Percentiles rank a stretch among this genome's conserved stretches.
phyloP scores from a whole-genome alignment of 2,329 filamentous ascomycete species.

The Neopestalotiopsis clavispora region DNA sequence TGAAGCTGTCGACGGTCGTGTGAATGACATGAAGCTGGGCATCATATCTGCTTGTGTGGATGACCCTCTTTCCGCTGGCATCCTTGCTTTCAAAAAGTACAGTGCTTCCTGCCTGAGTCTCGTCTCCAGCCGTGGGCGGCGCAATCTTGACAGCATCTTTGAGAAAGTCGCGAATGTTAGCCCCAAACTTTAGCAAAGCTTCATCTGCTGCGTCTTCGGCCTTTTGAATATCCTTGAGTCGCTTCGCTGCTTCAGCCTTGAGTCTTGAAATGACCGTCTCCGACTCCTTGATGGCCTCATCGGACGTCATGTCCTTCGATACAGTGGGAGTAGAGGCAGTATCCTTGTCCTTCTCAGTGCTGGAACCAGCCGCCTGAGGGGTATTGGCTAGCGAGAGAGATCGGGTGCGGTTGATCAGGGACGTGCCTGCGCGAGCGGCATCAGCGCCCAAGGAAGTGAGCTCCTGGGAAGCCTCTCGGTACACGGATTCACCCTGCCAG shows the following conservation, averaged over 20 bases:
- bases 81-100: slow-evolving; percentile 95
- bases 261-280: slow-evolving; percentile 78
- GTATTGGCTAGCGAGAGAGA: slow-evolving; percentile 68
- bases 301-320: slow-evolving; percentile 41
- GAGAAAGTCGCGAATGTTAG: slow-evolving; percentile 87
- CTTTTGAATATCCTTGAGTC: slow-evolving; percentile 85
- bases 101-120: slow-evolving; percentile 53
- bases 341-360: slow-evolving; percentile 41
- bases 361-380: slow-evolving; percentile 29
- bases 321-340: slow-evolving; percentile 50
- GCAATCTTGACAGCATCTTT: slow-evolving; percentile 89
- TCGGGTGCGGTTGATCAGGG: slow-evolving; percentile 74
- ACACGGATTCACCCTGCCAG: slow-evolving; percentile 74
- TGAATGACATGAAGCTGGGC: slow-evolving; percentile 96
- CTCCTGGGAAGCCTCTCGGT: slow-evolving; percentile 87
- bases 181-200: slow-evolving; percentile 88
- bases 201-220: slow-evolving; percentile 97
- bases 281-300: slow-evolving; percentile 51
- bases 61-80: slow-evolving; percentile 85
- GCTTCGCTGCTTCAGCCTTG: slow-evolving; percentile 76
- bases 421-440: slow-evolving; percentile 72
- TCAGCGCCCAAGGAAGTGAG: slow-evolving; percentile 79
- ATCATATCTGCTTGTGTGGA: slow-evolving; percentile 92
- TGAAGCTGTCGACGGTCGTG: slow-evolving; percentile 80
- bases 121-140: slow-evolving; percentile 64